Base-by-base conservation (phyloP, 2,329 filamentous ascomycete species). In the Ceratocystis huliohia region DNA sequence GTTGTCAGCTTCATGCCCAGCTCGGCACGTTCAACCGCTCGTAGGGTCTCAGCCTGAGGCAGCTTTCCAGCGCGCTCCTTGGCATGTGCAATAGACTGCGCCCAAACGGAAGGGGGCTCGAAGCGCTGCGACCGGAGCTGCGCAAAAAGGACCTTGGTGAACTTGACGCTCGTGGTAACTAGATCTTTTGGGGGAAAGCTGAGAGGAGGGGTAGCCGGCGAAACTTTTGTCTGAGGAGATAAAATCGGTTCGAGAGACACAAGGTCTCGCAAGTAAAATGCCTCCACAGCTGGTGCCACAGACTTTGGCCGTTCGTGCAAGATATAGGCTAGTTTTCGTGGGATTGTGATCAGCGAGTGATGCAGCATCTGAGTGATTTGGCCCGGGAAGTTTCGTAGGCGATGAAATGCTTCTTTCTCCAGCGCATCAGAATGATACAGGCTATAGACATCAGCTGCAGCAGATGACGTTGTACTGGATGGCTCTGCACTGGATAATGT, bases 211-310 rank as follows among this genome's bases (percentile, higher is more conserved):
- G 74, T 76, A 0, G 82, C 74, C 44, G 82, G 15, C 2, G 62
- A 48, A 8, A 1, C n/a, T 3, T 37, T 17, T 28, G 41, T 28
- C n/a, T 28, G 8, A 17, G 57, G 78, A 1, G 81, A 80, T 66
- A 86, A 78, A 2, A 96, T 78, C 0, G 86, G 83, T 66, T 87
- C 87, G 56, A 96, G 76, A 0, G 87, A 81, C 67, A 91, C 81
- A 0, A 91, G 87, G 72, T 97, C 92, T 69, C 94, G 86, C 15
- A 96, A 81, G 74, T 97, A 97, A 75, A 99, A 97, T 0, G 88
- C 86, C 75, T 99, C 95, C 2, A 93, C 84, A 1, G 91, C 91
- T 0, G 91, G 85, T 1, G 91, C 87, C 67, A 97, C 85, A 68
- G 88, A 86, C 17, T 86, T 82, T 0, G 92, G 89, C 25, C 86